Evolutionary conservation across 148 eudicot species (phyloP).

Genomic region (Gaultheria prostrata): DNA sequence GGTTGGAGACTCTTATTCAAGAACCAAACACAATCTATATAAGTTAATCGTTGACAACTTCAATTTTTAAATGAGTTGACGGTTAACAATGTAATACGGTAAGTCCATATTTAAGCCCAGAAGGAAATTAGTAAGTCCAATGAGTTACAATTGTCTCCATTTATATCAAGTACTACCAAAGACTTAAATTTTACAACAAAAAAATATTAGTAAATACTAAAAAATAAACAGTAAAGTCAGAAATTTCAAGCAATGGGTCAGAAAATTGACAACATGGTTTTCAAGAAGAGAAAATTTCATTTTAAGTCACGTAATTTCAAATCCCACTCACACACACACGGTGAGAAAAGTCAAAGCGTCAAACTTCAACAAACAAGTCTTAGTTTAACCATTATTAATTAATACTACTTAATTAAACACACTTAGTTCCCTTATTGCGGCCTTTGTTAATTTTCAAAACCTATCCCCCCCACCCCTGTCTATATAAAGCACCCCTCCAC

Average conservation of each 20-base stretch:
- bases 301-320: slow-evolving; percentile 13
- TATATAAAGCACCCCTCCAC: background rate
- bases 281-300: background rate
- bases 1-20: background rate
- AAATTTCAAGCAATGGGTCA: too few relatives aligned
- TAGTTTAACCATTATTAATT: slow-evolving; percentile 1
- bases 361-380: slow-evolving; percentile 33
- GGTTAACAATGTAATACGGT: too few relatives aligned
- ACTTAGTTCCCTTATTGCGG: slow-evolving; percentile 52
- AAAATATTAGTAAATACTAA: too few relatives aligned
- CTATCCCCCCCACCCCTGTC: slow-evolving; percentile 24
- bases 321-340: slow-evolving; percentile 12
- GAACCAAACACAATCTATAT: background rate
- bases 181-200: too few relatives aligned
- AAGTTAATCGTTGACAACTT: too few relatives aligned
- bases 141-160: too few relatives aligned
- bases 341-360: slow-evolving; percentile 55
- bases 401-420: slow-evolving; percentile 23
- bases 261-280: background rate
- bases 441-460: slow-evolving; percentile 32
- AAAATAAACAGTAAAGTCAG: too few relatives aligned
- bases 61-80: too few relatives aligned
- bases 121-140: too few relatives aligned
- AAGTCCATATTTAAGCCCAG: too few relatives aligned
- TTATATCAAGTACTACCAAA: too few relatives aligned